Percentiles rank a stretch among this genome's conserved stretches.
Conservation (phyloP, 345 rosid genomes). For the Eucalyptus brandiana region DNA sequence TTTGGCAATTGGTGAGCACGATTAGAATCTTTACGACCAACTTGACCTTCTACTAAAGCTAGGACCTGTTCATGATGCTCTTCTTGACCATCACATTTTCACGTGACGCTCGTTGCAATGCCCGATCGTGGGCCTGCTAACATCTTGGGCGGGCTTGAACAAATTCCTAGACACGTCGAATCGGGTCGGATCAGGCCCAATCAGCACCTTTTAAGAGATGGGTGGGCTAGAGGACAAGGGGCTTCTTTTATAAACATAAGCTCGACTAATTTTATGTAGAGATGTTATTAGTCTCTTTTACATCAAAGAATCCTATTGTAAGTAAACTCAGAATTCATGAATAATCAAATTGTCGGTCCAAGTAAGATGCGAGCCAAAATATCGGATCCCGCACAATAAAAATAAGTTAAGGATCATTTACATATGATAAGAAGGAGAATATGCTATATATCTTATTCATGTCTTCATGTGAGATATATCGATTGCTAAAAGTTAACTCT, state of each 20-base stretch:
- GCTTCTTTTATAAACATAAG: not conserved
- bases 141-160: not conserved
- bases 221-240: not conserved
- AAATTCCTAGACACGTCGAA: not conserved
- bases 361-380: not conserved
- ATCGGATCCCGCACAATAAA: fast-evolving
- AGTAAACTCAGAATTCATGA: not conserved
- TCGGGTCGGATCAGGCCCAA: not conserved
- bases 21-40: not conserved
- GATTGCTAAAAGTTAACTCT: not conserved
- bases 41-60: not conserved
- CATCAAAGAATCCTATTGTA: not conserved
- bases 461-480: not conserved
- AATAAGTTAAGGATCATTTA: not conserved
- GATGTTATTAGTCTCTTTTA: not conserved
- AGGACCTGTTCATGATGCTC: not conserved
- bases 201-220: not conserved
- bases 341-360: not conserved
- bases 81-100: not conserved
- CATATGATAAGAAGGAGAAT: fast-evolving
- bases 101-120: not conserved
- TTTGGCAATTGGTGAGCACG: not conserved
- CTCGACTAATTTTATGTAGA: not conserved
- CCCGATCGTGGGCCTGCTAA: not conserved
- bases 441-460: not conserved